phyloP scores from a whole-genome alignment of 2,329 filamentous ascomycete species.

The Epichloe bromicola region DNA sequence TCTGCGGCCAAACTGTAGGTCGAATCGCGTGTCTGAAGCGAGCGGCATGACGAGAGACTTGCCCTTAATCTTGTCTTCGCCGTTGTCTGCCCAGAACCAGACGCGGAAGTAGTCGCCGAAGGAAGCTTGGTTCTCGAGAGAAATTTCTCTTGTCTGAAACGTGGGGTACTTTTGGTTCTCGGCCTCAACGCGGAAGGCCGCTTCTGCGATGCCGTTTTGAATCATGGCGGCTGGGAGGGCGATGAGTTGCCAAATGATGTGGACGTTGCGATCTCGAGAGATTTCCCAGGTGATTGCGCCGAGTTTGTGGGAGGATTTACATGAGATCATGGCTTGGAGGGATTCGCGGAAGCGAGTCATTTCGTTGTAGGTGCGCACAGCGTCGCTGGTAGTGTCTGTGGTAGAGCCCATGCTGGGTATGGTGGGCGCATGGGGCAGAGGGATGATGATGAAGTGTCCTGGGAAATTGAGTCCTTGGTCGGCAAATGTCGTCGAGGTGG shows the following conservation, averaged over 20 bases:
- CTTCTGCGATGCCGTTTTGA: conserved; percentile 63
- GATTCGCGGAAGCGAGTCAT: conserved; percentile 71
- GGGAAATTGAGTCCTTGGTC: conserved; percentile 58
- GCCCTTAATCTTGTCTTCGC: conserved; percentile 43
- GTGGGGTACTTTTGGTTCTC: conserved; percentile 53
- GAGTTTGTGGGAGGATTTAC: conserved; percentile 41
- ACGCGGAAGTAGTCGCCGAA: conserved; percentile 63
- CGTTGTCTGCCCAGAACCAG: conserved; percentile 59
- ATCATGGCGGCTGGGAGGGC: conserved; percentile 60
- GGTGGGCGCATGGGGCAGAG: conserved; percentile 69
- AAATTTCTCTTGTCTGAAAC: conserved; percentile 35
- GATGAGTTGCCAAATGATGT: conserved; percentile 88
- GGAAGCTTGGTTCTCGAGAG: conserved; percentile 34
- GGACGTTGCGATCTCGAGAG: conserved; percentile 65
- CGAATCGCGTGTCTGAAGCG: conserved; percentile 61
- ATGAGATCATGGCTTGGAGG: conserved; percentile 67
- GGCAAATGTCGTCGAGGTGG: conserved; percentile 54
- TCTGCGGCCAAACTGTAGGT: conserved; percentile 77
- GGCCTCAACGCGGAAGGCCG: conserved; percentile 77
- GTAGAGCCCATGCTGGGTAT: conserved; percentile 51
- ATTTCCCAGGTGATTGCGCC: conserved; percentile 91
- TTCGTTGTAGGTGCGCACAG: conserved; percentile 54
- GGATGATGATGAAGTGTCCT: conserved; percentile 82
- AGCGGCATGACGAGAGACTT: conserved; percentile 61
- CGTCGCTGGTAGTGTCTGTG: conserved; percentile 35